phyloP scores from a whole-genome alignment of 148 eudicot species.

The Fagopyrum tataricum region DNA sequence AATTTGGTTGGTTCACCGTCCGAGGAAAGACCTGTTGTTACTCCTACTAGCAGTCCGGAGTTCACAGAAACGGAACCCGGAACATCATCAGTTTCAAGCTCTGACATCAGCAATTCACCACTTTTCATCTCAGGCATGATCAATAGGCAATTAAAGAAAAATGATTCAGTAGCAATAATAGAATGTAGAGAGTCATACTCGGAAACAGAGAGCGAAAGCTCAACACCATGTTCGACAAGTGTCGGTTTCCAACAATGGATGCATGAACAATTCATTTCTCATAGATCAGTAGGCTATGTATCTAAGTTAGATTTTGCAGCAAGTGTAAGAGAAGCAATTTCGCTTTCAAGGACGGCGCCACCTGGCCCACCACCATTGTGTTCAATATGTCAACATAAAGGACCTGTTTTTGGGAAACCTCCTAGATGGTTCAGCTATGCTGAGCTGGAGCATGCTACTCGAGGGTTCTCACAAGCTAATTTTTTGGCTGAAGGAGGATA shows the following conservation, averaged over 20 bases:
- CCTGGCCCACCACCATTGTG: slow-evolving; percentile 71
- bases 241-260: slow-evolving; percentile 37
- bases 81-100: slow-evolving; percentile 84
- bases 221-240: slow-evolving; percentile 27
- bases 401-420: slow-evolving; percentile 70
- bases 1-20: slow-evolving; percentile 46
- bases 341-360: slow-evolving; percentile 40
- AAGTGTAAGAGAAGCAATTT: slow-evolving; percentile 42
- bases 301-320: slow-evolving; percentile 20
- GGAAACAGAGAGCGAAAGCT: slow-evolving; percentile 47
- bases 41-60: slow-evolving; percentile 83
- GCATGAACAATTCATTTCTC: slow-evolving; percentile 22
- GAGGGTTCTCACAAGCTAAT: slow-evolving; percentile 54
- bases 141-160: slow-evolving; percentile 24
- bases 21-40: slow-evolving; percentile 16
- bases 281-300: slow-evolving; percentile 24
- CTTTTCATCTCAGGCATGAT: slow-evolving; percentile 34
- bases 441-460: slow-evolving; percentile 65
- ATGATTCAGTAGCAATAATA: slow-evolving; percentile 15
- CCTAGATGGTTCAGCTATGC: slow-evolving; percentile 55
- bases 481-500: slow-evolving; percentile 89
- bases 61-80: slow-evolving; percentile 87
- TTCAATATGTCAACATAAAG: slow-evolving; percentile 62
- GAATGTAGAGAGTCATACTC: slow-evolving; percentile 19
- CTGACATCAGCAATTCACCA: slow-evolving; percentile 70